phyloP scores from a whole-genome alignment of 1,284 basidiomycete species.

The Austroboletus rostrupii region DNA sequence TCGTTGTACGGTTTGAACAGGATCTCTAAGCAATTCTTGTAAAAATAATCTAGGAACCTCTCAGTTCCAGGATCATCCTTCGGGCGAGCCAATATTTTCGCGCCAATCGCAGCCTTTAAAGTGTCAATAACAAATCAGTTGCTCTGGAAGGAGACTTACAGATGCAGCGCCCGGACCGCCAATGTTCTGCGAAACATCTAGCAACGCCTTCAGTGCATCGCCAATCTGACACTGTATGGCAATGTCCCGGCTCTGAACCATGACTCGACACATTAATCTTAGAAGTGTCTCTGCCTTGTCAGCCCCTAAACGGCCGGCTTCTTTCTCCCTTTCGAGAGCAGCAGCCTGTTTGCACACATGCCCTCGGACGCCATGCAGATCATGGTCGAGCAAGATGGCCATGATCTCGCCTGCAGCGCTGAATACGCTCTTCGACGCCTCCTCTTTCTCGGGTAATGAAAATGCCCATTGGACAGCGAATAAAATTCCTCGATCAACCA shows the following conservation, averaged over 20 bases:
- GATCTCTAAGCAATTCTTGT: slow-evolving; percentile 70
- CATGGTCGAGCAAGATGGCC: slow-evolving; percentile 86
- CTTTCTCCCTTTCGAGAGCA: slow-evolving; percentile 58
- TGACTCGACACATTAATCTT: slow-evolving; percentile 70
- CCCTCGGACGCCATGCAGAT: slow-evolving; percentile 80
- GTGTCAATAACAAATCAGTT: slow-evolving; percentile 3
- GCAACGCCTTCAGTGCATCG: slow-evolving; percentile 82
- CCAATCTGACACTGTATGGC: slow-evolving; percentile 89
- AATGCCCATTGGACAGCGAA: slow-evolving; percentile 92
- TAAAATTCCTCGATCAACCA: slow-evolving; percentile 87
- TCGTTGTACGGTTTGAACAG: slow-evolving; percentile 80
- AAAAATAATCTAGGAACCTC: slow-evolving; percentile 90
- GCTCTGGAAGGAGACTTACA: slow-evolving; percentile 24
- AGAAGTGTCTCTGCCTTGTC: slow-evolving; percentile 73
- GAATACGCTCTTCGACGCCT: slow-evolving; percentile 45
- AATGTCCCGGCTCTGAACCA: slow-evolving; percentile 77
- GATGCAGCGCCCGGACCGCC: slow-evolving; percentile 37
- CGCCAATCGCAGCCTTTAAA: slow-evolving; percentile 25
- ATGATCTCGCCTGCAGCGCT: slow-evolving; percentile 87
- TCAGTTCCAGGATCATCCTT: slow-evolving; percentile 86
- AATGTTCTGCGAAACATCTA: slow-evolving; percentile 64
- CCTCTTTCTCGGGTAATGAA: slow-evolving; percentile 47
- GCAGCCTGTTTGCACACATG: slow-evolving; percentile 82
- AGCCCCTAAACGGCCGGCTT: slow-evolving; percentile 48
- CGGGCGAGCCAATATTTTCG: slow-evolving; percentile 49